These are phyloP conservation scores for Paxillus involutus DNA, from an alignment of 768 basidiomycete genomes.

Conservation along the genomic window DNA sequence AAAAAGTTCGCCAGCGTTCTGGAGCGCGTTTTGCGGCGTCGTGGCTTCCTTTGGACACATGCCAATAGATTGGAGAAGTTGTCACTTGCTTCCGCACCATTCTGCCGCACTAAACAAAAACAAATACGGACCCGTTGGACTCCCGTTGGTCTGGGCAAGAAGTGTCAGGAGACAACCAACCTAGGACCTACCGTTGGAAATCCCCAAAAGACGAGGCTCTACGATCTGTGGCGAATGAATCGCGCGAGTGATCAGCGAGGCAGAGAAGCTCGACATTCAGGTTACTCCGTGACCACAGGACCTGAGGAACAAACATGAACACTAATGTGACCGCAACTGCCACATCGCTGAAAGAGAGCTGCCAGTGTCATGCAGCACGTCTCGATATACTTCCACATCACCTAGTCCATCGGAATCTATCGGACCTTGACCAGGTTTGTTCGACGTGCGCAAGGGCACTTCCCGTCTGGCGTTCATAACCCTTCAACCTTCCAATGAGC, in stretches of 20 bases:
- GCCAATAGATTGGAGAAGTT: conserved; percentile 17
- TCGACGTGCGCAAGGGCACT: conserved; percentile 5
- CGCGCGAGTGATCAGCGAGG: conserved; percentile 20
- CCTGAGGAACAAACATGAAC: conserved; percentile 5
- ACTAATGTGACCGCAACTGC: not conserved
- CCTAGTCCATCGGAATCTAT: not conserved
- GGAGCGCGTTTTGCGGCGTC: conserved; percentile 1
- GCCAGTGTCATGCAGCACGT: conserved; percentile 4
- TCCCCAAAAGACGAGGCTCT: conserved; percentile 3
- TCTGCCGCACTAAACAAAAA: conserved; percentile 14
- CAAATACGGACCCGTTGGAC: conserved; percentile 12
- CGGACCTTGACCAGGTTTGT: conserved; percentile 4
- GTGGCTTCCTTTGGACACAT: conserved; percentile 1
- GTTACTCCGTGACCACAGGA: conserved; percentile 13
- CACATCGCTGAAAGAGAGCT: conserved; percentile 12
- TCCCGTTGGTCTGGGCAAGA: not conserved
- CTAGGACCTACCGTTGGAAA: conserved; percentile 1
- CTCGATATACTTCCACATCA: conserved; percentile 1
- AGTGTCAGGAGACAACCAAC: not conserved
- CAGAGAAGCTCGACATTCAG: conserved; percentile 15
- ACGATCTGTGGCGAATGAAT: conserved; percentile 15
- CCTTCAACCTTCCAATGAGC: not conserved
- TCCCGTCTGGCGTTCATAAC: not conserved
- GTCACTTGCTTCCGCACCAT: conserved; percentile 19
- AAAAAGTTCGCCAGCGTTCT: not conserved